These are phyloP conservation scores for Salix viminalis DNA, from an alignment of 345 rosid genomes.

Conservation along the genomic window DNA sequence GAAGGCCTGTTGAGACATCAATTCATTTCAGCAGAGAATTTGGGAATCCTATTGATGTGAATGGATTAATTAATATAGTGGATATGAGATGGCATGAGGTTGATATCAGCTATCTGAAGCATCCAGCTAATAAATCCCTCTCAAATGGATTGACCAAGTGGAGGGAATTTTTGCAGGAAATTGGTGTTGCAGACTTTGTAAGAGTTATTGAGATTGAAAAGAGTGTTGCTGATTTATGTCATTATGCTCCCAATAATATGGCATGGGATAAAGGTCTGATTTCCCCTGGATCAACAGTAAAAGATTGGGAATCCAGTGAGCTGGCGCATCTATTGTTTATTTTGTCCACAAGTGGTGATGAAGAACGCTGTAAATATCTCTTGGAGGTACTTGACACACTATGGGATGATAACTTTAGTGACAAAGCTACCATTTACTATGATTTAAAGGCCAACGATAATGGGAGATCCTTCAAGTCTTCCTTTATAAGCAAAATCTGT, in stretches of 20 bases:
- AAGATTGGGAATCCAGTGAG: constrained; percentile 91
- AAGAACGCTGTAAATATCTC: constrained; percentile 51
- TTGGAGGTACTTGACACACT: constrained; percentile 64
- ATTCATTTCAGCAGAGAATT: constrained; percentile 69
- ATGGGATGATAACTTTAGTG: constrained; percentile 72
- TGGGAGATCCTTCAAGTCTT: constrained; percentile 49
- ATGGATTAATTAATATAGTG: constrained; percentile 43
- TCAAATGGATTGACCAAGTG: constrained; percentile 48
- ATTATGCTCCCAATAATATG: constrained; percentile 22
- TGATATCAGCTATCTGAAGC: constrained; percentile 64
- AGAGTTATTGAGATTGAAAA: constrained; percentile 70
- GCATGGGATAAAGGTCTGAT: constrained; percentile 29
- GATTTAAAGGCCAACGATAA: constrained; percentile 26
- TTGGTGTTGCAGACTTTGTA: constrained; percentile 81
- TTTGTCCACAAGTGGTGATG: constrained; percentile 41
- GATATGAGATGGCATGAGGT: constrained; percentile 73
- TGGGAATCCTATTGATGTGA: constrained; percentile 53
- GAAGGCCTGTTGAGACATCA: constrained; percentile 45
- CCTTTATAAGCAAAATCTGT: constrained; percentile 59
- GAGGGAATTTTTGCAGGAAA: constrained; percentile 75
- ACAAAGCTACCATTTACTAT: constrained; percentile 45
- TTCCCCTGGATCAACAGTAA: constrained; percentile 36
- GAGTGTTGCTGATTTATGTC: constrained; percentile 44
- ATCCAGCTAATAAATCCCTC: constrained; percentile 49
- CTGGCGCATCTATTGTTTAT: constrained; percentile 46